Evolutionary conservation across 177 flowering plant genomes (phyloP), one percentile per base, ranked within the genome.

Genomic region (Vitis hybrid): DNA sequence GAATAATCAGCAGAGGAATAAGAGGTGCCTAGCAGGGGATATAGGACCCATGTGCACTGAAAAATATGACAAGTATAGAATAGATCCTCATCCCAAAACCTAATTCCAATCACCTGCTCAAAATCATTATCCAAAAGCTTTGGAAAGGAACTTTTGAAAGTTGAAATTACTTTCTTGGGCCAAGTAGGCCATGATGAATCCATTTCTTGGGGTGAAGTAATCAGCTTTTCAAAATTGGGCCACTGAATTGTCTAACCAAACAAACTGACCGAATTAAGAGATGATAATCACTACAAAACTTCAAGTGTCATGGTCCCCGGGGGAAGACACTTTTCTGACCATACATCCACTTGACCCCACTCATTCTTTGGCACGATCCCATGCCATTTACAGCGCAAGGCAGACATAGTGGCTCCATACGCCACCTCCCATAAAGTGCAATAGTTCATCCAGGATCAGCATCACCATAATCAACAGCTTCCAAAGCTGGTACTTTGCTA

Each of bases 1-100:
- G 63, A 68, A 69, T 69, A 66, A 83, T 74, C 86, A 75, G 60
- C 6, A 84, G 68, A 61, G 87, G 87, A 72, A 84, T 69, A 64
- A 80, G 80, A 57, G 85, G 82, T n/a, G 75, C 87, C 87, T 78
- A 73, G 71, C 80, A 55, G 20, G 20, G 20, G 76, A 56, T 71
- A 35, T 72, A 66, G 21, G 65, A 72, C 14, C 73, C 77, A 68
- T 74, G 69, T 50, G 77, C 77, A 51, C 68, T 74, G 65, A 69
- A 68, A 15, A 68, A 69, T 63, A 74, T 74, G 60, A 74, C 68
- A 24, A 74, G 63, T 24, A 74, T 51, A 59, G 41, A 68, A 68
- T 56, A 74, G 59, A 69, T 50, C 77, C 77, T 63, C 11, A 74
- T 64, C 77, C 77, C 68, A 59, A 74, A 69, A 74, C 77, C 77